Conservation (phyloP, 176 grass and related monocot species). For the Bonia amplexicaulis region DNA sequence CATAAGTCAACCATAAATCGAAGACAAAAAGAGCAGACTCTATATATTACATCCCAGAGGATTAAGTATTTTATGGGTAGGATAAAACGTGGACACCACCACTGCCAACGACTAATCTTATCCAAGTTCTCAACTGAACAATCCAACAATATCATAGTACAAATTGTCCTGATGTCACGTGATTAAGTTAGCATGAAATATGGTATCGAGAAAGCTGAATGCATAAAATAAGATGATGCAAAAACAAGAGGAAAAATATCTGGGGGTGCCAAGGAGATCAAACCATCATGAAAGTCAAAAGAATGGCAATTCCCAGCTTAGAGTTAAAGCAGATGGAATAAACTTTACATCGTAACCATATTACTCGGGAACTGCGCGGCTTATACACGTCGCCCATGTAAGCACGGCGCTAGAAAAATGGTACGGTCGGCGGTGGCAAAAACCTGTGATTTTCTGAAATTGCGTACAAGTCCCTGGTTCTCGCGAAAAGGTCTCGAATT, state of each 20-base stretch:
- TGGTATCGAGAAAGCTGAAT: neutral
- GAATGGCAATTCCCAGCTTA: neutral
- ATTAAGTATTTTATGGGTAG: slow-evolving; percentile 13
- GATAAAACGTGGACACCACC: slow-evolving; percentile 19
- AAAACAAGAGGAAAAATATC: neutral
- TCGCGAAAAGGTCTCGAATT: no score
- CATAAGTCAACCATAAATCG: no score
- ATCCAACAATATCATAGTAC: neutral
- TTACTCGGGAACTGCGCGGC: no score
- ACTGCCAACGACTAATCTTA: slow-evolving; percentile 25
- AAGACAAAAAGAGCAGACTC: no score
- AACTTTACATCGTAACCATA: neutral
- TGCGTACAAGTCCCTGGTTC: no score
- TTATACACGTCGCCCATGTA: no score
- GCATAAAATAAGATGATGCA: neutral
- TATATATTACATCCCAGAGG: neutral
- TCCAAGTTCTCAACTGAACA: slow-evolving; percentile 22
- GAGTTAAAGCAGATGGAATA: neutral
- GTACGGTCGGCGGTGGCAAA: no score
- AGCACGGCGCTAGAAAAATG: no score
- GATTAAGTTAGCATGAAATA: neutral
- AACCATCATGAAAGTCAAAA: neutral
- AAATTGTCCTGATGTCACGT: neutral
- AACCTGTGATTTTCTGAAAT: no score
- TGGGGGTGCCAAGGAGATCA: neutral